Percentiles rank a stretch among this genome's conserved stretches.
Conservation (phyloP, 148 eudicot genomes). For the Diospyros kaki region DNA sequence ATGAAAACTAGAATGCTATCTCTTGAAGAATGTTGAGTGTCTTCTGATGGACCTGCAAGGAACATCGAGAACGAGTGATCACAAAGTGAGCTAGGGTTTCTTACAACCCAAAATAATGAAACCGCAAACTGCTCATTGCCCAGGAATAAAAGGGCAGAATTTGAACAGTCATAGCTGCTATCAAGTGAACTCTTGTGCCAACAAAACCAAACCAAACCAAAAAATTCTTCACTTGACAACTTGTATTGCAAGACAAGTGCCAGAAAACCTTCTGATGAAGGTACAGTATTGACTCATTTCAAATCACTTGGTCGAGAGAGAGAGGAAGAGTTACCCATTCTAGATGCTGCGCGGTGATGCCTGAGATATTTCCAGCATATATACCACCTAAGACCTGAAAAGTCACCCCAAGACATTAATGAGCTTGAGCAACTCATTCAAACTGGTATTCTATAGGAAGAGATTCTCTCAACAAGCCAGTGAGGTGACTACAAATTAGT, state of each 20-base stretch:
- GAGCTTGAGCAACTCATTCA: neutral
- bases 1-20: slow-evolving; percentile 60
- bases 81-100: neutral
- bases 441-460: neutral
- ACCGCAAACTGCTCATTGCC: too few relatives aligned
- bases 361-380: slow-evolving; percentile 83
- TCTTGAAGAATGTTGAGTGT: slow-evolving; percentile 84
- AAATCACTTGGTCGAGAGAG: neutral
- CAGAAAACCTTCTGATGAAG: neutral
- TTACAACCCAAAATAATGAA: neutral
- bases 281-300: neutral
- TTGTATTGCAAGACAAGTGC: slow-evolving; percentile 6
- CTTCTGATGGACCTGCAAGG: slow-evolving; percentile 75
- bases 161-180: too few relatives aligned
- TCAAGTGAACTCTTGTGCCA: neutral
- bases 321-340: slow-evolving; percentile 65
- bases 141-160: too few relatives aligned
- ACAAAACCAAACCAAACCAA: slow-evolving; percentile 6
- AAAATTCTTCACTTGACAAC: neutral
- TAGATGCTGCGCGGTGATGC: slow-evolving; percentile 94
- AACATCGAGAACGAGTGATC: slow-evolving; percentile 11
- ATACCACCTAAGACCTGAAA: slow-evolving; percentile 87
- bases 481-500: too few relatives aligned
- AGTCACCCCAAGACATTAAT: neutral
- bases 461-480: neutral